phyloP scores from a whole-genome alignment of 2,329 filamentous ascomycete species.

The Xylariaceae sp. region DNA sequence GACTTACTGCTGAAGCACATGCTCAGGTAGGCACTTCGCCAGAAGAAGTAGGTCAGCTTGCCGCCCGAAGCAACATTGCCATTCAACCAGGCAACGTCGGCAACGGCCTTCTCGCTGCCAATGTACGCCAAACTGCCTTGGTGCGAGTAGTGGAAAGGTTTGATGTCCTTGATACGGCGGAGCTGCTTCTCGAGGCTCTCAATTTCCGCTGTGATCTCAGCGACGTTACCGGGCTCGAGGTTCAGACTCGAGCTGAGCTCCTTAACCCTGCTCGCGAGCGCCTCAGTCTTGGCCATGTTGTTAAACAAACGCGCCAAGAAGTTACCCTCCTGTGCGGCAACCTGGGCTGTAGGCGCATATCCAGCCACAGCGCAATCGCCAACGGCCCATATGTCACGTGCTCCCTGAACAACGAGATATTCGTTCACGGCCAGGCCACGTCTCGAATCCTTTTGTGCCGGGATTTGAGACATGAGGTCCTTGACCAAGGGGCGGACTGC shows the following conservation, averaged over 20 bases:
- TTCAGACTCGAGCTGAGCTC: constrained; percentile 70
- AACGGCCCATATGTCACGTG: constrained; percentile 96
- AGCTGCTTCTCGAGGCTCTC: constrained; percentile 86
- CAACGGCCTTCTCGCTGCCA: constrained; percentile 95
- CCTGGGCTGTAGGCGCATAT: constrained; percentile 96
- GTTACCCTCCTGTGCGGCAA: constrained; percentile 91
- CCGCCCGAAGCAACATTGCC: constrained; percentile 95
- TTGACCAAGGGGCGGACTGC: constrained; percentile 87
- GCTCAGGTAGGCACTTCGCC: constrained; percentile 96
- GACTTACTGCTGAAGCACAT: constrained; percentile 99
- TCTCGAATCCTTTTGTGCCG: constrained; percentile 92
- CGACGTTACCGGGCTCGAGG: constrained; percentile 68
- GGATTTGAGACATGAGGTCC: constrained; percentile 90
- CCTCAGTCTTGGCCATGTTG: constrained; percentile 95
- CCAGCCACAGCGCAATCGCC: constrained; percentile 97
- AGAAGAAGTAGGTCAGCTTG: constrained; percentile 96
- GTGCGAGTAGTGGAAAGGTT: constrained; percentile 98
- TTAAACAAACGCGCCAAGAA: constrained; percentile 98
- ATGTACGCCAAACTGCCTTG: constrained; percentile 98
- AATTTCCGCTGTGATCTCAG: constrained; percentile 75
- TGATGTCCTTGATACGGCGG: constrained; percentile 89
- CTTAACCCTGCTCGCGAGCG: constrained; percentile 77
- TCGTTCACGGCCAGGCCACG: constrained; percentile 97
- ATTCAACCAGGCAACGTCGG: constrained; percentile 96
- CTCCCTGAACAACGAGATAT: constrained; percentile 96